phyloP scores from a whole-genome alignment of 805 yeast species.

The Yarrowia divulgata region DNA sequence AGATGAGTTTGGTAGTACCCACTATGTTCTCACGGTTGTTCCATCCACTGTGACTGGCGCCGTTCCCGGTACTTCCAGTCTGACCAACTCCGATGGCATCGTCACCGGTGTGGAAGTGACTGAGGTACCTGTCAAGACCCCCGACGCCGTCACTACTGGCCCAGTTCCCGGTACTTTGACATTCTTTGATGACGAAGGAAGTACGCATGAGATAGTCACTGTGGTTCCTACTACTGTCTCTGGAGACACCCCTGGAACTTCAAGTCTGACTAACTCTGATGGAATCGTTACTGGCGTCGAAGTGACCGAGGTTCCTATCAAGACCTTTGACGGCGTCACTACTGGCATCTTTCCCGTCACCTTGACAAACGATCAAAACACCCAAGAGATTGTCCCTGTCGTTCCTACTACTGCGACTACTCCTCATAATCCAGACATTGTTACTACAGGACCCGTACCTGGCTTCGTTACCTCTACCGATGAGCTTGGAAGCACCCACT shows the following conservation, averaged over 20 bases:
- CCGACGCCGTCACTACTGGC: not conserved
- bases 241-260: not conserved
- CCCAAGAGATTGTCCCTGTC: not conserved
- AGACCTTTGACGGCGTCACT: not conserved
- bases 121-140: not conserved
- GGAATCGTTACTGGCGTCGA: not conserved
- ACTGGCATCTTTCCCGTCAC: not conserved
- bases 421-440: not conserved
- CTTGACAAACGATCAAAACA: not conserved
- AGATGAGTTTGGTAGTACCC: too few relatives aligned
- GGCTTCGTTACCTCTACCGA: not conserved
- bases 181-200: not conserved
- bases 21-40: too few relatives aligned
- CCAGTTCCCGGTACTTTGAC: not conserved
- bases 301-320: not conserved
- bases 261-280: not conserved
- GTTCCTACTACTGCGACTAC: not conserved
- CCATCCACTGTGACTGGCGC: too few relatives aligned
- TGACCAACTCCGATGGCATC: too few relatives aligned
- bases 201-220: not conserved
- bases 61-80: too few relatives aligned
- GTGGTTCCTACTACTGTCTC: not conserved
- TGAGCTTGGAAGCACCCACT: too few relatives aligned
- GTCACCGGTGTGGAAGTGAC: not conserved
- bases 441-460: not conserved